A percentile compares a stretch with the other conserved stretches of the same genome.
These are phyloP conservation scores for Candida nanaspora DNA, from an alignment of 805 yeast genomes.

Conservation along the genomic window DNA sequence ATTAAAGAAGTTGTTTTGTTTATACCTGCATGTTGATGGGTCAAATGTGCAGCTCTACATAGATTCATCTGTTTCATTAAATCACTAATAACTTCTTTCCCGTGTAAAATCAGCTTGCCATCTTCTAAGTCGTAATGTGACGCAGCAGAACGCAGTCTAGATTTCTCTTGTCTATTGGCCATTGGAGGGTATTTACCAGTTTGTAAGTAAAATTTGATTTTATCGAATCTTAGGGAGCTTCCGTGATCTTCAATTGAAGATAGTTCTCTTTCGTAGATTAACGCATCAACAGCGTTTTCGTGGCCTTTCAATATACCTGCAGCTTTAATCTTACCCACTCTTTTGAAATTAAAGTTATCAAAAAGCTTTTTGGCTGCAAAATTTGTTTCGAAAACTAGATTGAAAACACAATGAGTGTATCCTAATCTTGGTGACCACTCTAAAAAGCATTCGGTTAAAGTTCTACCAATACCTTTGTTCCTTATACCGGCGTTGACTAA, in stretches of 20 bases:
- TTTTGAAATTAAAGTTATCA: slow-evolving; percentile 67
- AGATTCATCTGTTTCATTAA: slow-evolving; percentile 68
- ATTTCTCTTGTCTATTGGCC: slow-evolving; percentile 77
- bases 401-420: slow-evolving; percentile 76
- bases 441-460: slow-evolving; percentile 73
- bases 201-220: slow-evolving; percentile 68
- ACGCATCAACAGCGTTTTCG: slow-evolving; percentile 79
- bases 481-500: slow-evolving; percentile 90
- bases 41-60: slow-evolving; percentile 60
- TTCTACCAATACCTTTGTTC: slow-evolving; percentile 85
- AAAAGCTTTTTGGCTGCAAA: slow-evolving; percentile 73
- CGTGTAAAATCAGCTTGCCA: slow-evolving; percentile 71
- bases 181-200: slow-evolving; percentile 83
- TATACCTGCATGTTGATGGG: slow-evolving; percentile 72
- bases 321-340: slow-evolving; percentile 75
- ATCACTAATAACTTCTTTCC: slow-evolving; percentile 77
- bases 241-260: slow-evolving; percentile 42
- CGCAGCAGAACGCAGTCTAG: slow-evolving; percentile 76
- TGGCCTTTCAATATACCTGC: slow-evolving; percentile 85
- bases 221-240: slow-evolving; percentile 62
- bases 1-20: slow-evolving; percentile 77
- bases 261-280: slow-evolving; percentile 77
- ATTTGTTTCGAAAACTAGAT: slow-evolving; percentile 84
- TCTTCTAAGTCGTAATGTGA: slow-evolving; percentile 66
- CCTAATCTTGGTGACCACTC: slow-evolving; percentile 92